phyloP scores from a whole-genome alignment of 768 basidiomycete species.

The Sarcomyxa edulis region DNA sequence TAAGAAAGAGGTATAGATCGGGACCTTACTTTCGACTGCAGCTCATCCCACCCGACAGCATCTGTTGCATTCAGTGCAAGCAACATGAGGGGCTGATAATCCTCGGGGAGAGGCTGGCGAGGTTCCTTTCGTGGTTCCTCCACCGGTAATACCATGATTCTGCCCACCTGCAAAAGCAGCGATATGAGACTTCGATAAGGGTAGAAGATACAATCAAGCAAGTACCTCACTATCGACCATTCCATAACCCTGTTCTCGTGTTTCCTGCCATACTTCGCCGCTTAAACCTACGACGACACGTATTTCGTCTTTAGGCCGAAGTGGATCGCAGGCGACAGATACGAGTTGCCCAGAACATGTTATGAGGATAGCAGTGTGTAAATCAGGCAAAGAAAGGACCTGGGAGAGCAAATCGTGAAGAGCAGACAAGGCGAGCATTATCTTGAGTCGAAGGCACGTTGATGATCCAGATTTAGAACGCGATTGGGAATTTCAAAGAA shows the following conservation, averaged over 20 bases:
- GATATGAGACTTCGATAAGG: not conserved
- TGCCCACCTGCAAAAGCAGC: conserved; percentile 48
- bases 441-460: conserved; percentile 1
- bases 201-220: conserved; percentile 4
- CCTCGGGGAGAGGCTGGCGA: conserved; percentile 21
- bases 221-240: conserved; percentile 78
- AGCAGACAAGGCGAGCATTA: conserved; percentile 69
- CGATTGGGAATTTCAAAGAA: too few relatives aligned
- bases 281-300: conserved; percentile 68
- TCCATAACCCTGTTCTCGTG: conserved; percentile 54
- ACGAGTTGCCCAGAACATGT: conserved; percentile 74
- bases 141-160: conserved; percentile 64
- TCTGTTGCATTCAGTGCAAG: conserved; percentile 62
- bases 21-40: conserved; percentile 51
- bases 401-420: conserved; percentile 63
- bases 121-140: conserved; percentile 28
- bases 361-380: conserved; percentile 70
- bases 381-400: conserved; percentile 48
- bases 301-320: conserved; percentile 65
- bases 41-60: conserved; percentile 59
- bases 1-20: conserved; percentile 5
- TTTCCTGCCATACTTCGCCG: conserved; percentile 77
- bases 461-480: not conserved
- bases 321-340: conserved; percentile 53
- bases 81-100: conserved; percentile 55